A percentile compares a stretch with the other conserved stretches of the same genome.
Conservation (phyloP, 352 stramenopile genomes). For the Hyaloperonospora brassicae region DNA sequence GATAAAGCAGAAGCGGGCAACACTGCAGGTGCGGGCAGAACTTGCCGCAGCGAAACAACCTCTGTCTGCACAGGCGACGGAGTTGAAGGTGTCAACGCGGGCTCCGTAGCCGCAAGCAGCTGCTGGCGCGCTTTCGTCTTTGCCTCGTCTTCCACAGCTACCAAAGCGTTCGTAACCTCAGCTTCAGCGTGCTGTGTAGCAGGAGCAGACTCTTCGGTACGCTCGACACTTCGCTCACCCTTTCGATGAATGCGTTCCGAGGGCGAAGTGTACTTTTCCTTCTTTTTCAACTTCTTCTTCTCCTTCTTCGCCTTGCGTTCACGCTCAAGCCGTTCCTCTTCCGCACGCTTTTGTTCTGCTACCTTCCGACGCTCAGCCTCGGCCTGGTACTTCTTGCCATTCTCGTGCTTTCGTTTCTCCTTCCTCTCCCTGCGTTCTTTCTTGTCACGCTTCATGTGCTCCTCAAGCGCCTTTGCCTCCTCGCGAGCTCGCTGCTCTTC, state of each 20-base stretch:
- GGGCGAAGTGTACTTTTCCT: slow-evolving; percentile 52
- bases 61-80: slow-evolving; percentile 9
- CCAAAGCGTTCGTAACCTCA: slow-evolving; percentile 40
- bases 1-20: neutral
- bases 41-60: neutral
- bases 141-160: slow-evolving; percentile 34
- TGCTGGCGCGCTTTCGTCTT: slow-evolving; percentile 12
- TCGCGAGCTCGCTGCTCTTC: slow-evolving; percentile 36
- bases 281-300: slow-evolving; percentile 41
- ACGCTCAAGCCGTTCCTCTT: slow-evolving; percentile 31
- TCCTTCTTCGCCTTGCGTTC: slow-evolving; percentile 31
- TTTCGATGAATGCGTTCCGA: slow-evolving; percentile 48
- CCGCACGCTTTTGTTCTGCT: slow-evolving; percentile 32
- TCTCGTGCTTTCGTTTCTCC: slow-evolving; percentile 33
- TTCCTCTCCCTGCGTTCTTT: slow-evolving; percentile 36
- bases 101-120: slow-evolving; percentile 1
- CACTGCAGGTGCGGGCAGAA: slow-evolving; percentile 1
- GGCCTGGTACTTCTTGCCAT: slow-evolving; percentile 31
- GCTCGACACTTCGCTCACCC: slow-evolving; percentile 24
- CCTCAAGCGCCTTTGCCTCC: slow-evolving; percentile 29
- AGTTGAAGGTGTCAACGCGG: slow-evolving; percentile 5
- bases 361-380: slow-evolving; percentile 31
- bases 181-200: slow-evolving; percentile 9
- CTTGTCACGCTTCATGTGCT: slow-evolving; percentile 36
- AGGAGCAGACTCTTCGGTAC: slow-evolving; percentile 9